Evolutionary conservation across 2,329 filamentous ascomycete species (phyloP), one percentile per base, ranked within the genome.

Genomic region (Fusarium clavum): DNA sequence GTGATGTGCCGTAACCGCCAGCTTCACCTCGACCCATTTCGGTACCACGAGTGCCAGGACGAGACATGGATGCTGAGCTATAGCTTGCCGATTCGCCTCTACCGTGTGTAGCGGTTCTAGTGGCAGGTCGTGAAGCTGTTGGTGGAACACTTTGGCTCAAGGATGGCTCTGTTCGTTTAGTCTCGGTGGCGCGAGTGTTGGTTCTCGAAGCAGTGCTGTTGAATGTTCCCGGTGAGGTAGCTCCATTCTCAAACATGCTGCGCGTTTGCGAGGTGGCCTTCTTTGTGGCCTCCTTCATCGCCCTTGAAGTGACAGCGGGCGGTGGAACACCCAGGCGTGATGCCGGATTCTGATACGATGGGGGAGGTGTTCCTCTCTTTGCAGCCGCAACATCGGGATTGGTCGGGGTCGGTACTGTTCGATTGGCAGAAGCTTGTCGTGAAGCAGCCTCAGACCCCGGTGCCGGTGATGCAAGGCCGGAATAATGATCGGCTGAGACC

Each of bases 401-500:
- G 5, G 84, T 84, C 7, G 87, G 91, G 16, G 86, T 89, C 10
- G 94, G 94, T 5, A 82, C 81, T 4, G 84, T 81, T 49, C 27
- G 83, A 80, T 58, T 81, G 64, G 47, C 71, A 78, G 9, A 69
- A 30, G 64, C n/a, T 54, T 71, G 57, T 34, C 67, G 52, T 14
- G 67, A 70, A 22, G 64, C 46, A 27, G 68, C 77, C 48, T 82
- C 83, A 47, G 78, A 77, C 10, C 84, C 85, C 2, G 88, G 92
- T 9, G 87, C 90, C 8, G 96, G 95, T 3, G 95, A 97, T 14
- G 92, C 84, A 67, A 99, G 91, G n/a, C 96, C 95, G 77, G 97
- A 93, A 80, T 97, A 98, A 65, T 93, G 90, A 79, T 99, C 97
- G 20, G 94, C 96, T n/a, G 96, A 97, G 64, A 97, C 89, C n/a